Percentiles rank a stretch among this genome's conserved stretches.
phyloP scores from a whole-genome alignment of 768 basidiomycete species.

The Botryobasidium botryosum region DNA sequence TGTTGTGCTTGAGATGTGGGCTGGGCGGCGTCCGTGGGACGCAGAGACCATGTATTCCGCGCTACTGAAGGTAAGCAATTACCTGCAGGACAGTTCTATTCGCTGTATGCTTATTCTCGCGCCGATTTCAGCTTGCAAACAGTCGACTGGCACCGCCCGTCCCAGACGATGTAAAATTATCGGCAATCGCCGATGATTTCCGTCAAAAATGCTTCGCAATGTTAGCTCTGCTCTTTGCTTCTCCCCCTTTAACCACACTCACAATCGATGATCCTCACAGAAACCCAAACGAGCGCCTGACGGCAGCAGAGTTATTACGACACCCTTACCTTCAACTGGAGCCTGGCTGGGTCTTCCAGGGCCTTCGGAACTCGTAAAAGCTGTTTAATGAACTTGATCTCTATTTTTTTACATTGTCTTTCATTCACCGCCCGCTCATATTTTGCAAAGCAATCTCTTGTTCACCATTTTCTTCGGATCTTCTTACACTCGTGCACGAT shows the following conservation, averaged over 20 bases:
- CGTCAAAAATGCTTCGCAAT: slow-evolving; percentile 77
- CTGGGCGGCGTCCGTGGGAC: slow-evolving; percentile 87
- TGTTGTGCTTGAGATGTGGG: slow-evolving; percentile 98
- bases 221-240: slow-evolving; percentile 27
- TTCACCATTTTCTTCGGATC: too few relatives aligned
- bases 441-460: too few relatives aligned
- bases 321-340: slow-evolving; percentile 77
- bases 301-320: slow-evolving; percentile 55
- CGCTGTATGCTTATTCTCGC: not conserved
- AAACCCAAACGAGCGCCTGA: slow-evolving; percentile 71
- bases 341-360: too few relatives aligned
- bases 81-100: not conserved
- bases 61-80: slow-evolving; percentile 67
- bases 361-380: too few relatives aligned
- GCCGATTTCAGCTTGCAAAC: slow-evolving; percentile 51
- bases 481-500: too few relatives aligned
- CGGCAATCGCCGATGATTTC: slow-evolving; percentile 68
- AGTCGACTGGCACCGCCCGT: slow-evolving; percentile 77
- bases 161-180: slow-evolving; percentile 63
- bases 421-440: too few relatives aligned
- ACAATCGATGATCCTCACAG: slow-evolving; percentile 21
- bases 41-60: slow-evolving; percentile 82
- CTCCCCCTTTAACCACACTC: not conserved
- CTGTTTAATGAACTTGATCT: too few relatives aligned
- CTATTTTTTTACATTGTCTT: too few relatives aligned